Evolutionary conservation across 1,284 basidiomycete species (phyloP), one percentile per base, ranked within the genome.

Genomic region (Rhizoctonia solani): DNA sequence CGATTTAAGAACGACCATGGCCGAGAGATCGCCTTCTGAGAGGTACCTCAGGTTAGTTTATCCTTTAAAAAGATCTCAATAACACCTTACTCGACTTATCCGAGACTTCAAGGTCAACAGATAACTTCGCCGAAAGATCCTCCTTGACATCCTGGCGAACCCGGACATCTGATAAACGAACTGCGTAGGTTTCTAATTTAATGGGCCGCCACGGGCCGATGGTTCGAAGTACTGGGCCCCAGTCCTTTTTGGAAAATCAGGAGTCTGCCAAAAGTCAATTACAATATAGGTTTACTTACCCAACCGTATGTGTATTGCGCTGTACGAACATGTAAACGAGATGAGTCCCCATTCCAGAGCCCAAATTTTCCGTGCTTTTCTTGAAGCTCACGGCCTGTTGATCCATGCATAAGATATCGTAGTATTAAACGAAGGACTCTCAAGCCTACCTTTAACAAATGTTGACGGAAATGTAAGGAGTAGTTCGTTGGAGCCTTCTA

Each of bases 301-400:
- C 58, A 61, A 34, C 58, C 58, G 39, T 75, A 91, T 83, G 89
- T 90, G 80, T 93, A 95, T 74, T 92, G 89, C 1, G 93, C 92
- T 77, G 95, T 95, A 56, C 93, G 85, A 47, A 94, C 88, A 74
- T 95, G 90, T 25, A 95, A 79, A 44, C 93, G 84, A 72, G 88
- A 90, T 0, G 90, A 87, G 74, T 94, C 91, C 4, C 93, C 93
- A 73, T 95, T 95, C 93, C 90, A 93, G 2, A 89, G 78, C 1
- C 81, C 76, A 39, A 83, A 75, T 74, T 87, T 89, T 5, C 80
- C 82, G 67, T 88, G 79, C 55, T 81, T 72, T 71, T 85, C 83
- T 73, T 92, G 88, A 2, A 88, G 76, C 66, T 82, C 83, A 70
- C 86, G 82, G 88, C 89, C 85, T 88, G 59, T 4, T 19, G 34